Conservation (phyloP, 768 basidiomycete genomes). For the Amanita rimosa region DNA sequence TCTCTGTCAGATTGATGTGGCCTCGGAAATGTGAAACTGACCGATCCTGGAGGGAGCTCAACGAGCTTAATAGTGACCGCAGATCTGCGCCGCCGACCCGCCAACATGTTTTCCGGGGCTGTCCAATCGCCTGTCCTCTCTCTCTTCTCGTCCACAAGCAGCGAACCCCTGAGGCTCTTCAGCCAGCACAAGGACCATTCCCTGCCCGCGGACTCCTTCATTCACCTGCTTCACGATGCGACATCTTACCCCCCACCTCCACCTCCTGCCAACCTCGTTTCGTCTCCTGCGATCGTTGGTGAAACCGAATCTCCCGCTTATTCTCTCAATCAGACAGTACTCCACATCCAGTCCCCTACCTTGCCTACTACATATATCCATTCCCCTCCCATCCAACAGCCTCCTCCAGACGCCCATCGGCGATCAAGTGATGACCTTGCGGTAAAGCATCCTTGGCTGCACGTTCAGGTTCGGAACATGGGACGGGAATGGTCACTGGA, state of each 20-base stretch:
- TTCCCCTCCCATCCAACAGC: conserved; percentile 30
- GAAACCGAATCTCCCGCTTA: conserved; percentile 20
- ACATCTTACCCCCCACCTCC: conserved; percentile 39
- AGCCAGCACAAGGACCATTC: conserved; percentile 30
- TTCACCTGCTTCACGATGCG: conserved; percentile 51
- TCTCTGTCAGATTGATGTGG: no score
- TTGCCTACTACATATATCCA: conserved; percentile 57
- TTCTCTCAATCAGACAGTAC: conserved; percentile 50
- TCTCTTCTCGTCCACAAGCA: conserved; percentile 64
- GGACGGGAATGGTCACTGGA: conserved; percentile 66
- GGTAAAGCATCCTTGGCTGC: conserved; percentile 62
- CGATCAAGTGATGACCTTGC: conserved; percentile 30
- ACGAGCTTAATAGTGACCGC: not conserved
- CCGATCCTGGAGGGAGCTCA: no score
- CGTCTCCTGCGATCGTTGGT: conserved; percentile 21
- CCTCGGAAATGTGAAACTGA: not conserved
- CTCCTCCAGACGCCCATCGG: conserved; percentile 7
- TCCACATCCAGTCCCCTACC: conserved; percentile 75
- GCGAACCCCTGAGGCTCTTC: conserved; percentile 51
- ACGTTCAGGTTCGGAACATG: conserved; percentile 63
- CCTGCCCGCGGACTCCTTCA: conserved; percentile 50
- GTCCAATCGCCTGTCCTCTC: conserved; percentile 59
- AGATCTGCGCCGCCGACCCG: no score
- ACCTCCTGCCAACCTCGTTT: conserved; percentile 34
- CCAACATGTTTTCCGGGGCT: conserved; percentile 40